Evolutionary conservation across 2,329 filamentous ascomycete species (phyloP), one percentile per base, ranked within the genome.

Genomic region (Coniochaeta sp.): DNA sequence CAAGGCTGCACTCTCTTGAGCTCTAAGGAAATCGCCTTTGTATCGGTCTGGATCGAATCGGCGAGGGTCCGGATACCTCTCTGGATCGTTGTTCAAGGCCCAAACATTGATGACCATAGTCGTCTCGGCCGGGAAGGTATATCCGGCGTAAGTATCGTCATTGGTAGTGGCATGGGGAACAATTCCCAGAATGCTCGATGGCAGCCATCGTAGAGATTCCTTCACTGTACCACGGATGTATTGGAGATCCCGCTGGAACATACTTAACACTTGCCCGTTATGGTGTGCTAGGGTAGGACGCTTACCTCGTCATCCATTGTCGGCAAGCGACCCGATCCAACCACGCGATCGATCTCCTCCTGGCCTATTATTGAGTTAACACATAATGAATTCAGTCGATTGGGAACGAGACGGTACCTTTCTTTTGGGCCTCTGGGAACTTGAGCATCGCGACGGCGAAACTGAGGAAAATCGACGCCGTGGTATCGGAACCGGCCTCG

Each of bases 371-470:
- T 8, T n/a, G 44, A 9, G 44, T 50, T 4, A 22, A n/a, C 6
- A n/a, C 7, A 12, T 19, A 22, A 16, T 3, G n/a, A 14, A 14
- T 9, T 8, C 7, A 50, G 17, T 4, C 7, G 19, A 12, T 50
- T 3, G 4, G 24, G 19, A 22, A 4, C 4, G 44, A n/a, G 10
- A 12, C 14, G 10, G 4, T 50, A 0, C 71, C 75, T 38, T 64
- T 66, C 60, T 65, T 74, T 60, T 79, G 77, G 0, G 77, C 74
- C 17, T 69, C 72, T 16, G 66, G 66, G 42, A 73, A 72, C 7
- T 75, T 69, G 7, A 67, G 50, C 76, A 81, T 79, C 2, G 79
- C 80, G 12, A 76, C 67, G 1, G 77, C 66, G 61, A 79, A 77
- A 6, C 68, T 70, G 24, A 72, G 64, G 4, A 80, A 67, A 0